phyloP scores from a whole-genome alignment of 2,329 filamentous ascomycete genomes.

The Leptosphaerulina australis region DNA sequence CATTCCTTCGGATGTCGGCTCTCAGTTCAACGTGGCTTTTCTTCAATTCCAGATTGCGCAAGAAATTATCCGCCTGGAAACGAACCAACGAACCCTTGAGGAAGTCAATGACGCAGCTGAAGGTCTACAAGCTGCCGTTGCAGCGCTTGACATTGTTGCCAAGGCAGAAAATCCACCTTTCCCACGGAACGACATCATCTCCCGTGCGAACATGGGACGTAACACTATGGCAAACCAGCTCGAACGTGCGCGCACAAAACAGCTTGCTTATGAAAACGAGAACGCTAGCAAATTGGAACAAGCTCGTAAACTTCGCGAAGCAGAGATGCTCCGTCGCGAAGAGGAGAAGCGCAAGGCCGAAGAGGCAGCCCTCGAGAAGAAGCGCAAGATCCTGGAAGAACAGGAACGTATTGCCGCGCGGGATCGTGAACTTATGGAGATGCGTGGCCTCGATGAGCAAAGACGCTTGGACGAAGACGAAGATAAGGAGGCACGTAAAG shows the following conservation, averaged over 20 bases:
- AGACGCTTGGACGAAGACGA: conserved; percentile 66
- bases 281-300: conserved; percentile 87
- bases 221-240: conserved; percentile 95
- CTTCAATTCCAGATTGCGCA: conserved; percentile 94
- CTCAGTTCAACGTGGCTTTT: conserved; percentile 97
- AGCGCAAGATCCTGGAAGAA: conserved; percentile 84
- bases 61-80: conserved; percentile 74
- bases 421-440: conserved; percentile 72
- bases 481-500: conserved; percentile 81
- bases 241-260: conserved; percentile 80
- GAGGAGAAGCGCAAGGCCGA: conserved; percentile 72
- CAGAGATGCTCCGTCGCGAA: conserved; percentile 77
- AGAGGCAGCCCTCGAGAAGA: conserved; percentile 73
- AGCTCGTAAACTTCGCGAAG: conserved; percentile 79
- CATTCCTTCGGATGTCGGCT: conserved; percentile 83
- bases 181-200: conserved; percentile 86
- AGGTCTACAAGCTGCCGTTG: conserved; percentile 86
- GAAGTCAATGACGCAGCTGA: conserved; percentile 81
- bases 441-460: conserved; percentile 73
- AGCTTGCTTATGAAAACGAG: conserved; percentile 90
- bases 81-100: conserved; percentile 75
- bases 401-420: conserved; percentile 78
- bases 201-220: conserved; percentile 94
- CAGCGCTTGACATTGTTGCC: conserved; percentile 65
- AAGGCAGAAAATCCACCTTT: conserved; percentile 76